Evolutionary conservation across 768 basidiomycete species (phyloP).

Genomic region (Xerocomellus intermedius): DNA sequence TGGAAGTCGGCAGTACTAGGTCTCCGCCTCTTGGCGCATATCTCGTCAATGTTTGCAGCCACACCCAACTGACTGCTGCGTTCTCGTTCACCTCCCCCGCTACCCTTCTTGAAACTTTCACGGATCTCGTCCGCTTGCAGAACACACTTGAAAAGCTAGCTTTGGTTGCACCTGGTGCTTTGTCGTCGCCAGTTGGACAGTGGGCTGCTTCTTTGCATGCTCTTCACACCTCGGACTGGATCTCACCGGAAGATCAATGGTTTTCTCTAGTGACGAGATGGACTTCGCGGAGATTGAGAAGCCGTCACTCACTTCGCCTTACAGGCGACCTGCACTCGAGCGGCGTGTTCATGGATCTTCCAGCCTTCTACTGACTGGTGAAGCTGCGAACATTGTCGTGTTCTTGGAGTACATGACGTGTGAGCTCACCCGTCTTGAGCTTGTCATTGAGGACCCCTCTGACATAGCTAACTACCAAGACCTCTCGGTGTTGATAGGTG

Average conservation of each 20-base stretch:
- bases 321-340: conserved; percentile 58
- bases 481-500: conserved; percentile 59
- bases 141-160: too few relatives aligned
- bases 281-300: conserved; percentile 77
- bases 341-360: conserved; percentile 57
- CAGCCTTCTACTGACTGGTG: conserved; percentile 66
- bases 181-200: too few relatives aligned
- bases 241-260: too few relatives aligned
- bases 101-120: too few relatives aligned
- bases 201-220: too few relatives aligned
- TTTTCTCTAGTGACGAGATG: too few relatives aligned
- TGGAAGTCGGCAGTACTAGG: conserved; percentile 60
- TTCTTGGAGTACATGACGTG: conserved; percentile 70
- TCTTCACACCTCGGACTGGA: too few relatives aligned
- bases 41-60: conserved; percentile 60
- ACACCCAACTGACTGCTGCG: conserved; percentile 54
- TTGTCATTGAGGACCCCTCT: conserved; percentile 78
- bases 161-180: too few relatives aligned
- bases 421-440: conserved; percentile 65
- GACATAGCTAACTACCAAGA: conserved; percentile 75
- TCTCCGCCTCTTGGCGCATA: conserved; percentile 60
- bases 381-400: conserved; percentile 64
- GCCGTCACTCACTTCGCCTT: conserved; percentile 60
- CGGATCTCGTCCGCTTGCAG: too few relatives aligned
- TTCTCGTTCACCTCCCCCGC: too few relatives aligned